Percentiles rank a stretch among this genome's conserved stretches.
phyloP scores from a whole-genome alignment of 2,329 filamentous ascomycete genomes.

The Pseudogymnoascus sp. region DNA sequence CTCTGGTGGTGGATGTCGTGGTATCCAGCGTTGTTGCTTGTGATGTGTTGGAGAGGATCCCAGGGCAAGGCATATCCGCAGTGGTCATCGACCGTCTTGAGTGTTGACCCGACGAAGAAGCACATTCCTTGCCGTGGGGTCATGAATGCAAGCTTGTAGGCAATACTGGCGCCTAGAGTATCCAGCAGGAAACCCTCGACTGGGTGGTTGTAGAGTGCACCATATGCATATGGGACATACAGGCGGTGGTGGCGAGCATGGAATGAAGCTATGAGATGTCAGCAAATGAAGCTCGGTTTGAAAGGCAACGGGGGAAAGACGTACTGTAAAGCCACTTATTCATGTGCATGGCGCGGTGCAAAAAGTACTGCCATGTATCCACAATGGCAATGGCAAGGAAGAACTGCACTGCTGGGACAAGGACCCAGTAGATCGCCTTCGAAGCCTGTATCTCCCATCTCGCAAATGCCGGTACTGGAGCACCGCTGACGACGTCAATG shows the following conservation, averaged over 20 bases:
- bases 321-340: conserved; percentile 95
- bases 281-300: conserved; percentile 1
- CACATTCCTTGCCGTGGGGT: conserved; percentile 78
- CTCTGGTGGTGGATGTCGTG: conserved; percentile 98
- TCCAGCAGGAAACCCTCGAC: conserved; percentile 91
- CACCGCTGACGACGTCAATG: conserved; percentile 44
- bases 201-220: conserved; percentile 93
- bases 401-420: conserved; percentile 74
- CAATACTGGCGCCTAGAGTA: conserved; percentile 77
- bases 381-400: conserved; percentile 65
- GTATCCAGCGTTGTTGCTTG: conserved; percentile 91
- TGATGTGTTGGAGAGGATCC: conserved; percentile 87
- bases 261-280: conserved; percentile 58
- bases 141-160: conserved; percentile 75
- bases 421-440: conserved; percentile 69
- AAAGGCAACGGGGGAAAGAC: conserved; percentile 38
- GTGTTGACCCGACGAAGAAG: conserved; percentile 81
- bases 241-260: conserved; percentile 94
- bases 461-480: conserved; percentile 64
- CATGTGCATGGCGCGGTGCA: conserved; percentile 93
- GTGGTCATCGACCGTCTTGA: conserved; percentile 97
- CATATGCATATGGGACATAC: conserved; percentile 96
- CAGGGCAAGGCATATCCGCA: conserved; percentile 94
- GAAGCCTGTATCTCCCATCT: conserved; percentile 72
- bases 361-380: conserved; percentile 98